Conservation (phyloP, 345 rosid species). For the Pseudoturritis turrita region DNA sequence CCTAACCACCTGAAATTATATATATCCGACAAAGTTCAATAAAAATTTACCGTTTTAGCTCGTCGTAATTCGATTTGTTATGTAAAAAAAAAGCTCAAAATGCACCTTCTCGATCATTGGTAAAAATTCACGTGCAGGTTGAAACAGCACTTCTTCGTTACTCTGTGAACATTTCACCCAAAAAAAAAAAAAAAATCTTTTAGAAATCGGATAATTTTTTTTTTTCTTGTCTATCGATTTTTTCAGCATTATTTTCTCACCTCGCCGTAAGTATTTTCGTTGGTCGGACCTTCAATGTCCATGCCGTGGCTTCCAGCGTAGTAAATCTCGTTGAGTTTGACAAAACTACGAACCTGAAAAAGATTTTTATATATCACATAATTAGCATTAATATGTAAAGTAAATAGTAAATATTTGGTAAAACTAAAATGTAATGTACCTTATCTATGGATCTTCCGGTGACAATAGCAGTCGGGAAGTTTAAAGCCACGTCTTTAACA, state of each 20-base stretch:
- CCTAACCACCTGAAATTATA: conserved; percentile 44
- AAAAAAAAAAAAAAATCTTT: not conserved
- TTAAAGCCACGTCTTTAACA: conserved; percentile 58
- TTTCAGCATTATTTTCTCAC: conserved; percentile 13
- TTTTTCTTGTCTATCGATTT: not conserved
- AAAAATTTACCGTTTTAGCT: not conserved
- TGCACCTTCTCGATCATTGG: conserved; percentile 87
- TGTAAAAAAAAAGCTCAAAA: not conserved
- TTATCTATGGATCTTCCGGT: conserved; percentile 92
- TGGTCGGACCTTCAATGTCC: conserved; percentile 91
- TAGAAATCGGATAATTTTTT: not conserved
- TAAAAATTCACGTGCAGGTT: conserved; percentile 74
- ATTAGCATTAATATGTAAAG: not conserved
- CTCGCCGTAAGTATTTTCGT: conserved; percentile 39
- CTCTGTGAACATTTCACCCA: conserved; percentile 32
- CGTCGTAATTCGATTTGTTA: not conserved
- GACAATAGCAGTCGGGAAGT: conserved; percentile 93
- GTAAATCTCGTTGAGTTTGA: conserved; percentile 67
- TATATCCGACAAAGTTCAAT: not conserved
- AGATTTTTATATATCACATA: not conserved
- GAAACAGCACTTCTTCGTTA: conserved; percentile 50
- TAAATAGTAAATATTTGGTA: not conserved
- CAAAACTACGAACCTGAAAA: conserved; percentile 75
- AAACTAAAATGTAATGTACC: conserved; percentile 49
- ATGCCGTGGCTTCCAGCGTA: conserved; percentile 99